Base-by-base conservation (phyloP, 495 filamentous ascomycete genomes). In the Neurospora sp. region DNA sequence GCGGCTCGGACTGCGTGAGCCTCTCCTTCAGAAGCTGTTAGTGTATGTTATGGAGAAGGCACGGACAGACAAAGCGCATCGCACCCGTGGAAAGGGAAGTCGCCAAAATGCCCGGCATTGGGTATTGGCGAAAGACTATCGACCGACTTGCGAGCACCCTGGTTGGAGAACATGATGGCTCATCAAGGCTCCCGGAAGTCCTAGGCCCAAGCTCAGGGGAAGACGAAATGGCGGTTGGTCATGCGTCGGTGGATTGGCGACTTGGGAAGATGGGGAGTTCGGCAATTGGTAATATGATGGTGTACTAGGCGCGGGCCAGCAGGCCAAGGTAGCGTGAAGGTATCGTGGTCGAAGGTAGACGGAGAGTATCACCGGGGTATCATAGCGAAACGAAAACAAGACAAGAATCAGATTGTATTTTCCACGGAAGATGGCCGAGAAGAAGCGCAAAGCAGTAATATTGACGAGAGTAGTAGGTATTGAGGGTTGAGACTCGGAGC, bases 131-230 rank as follows among this genome's bases (percentile, higher is more conserved):
- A 85, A 77, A 92, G 80, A 76, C 88, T 92, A 79, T 93, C 91
- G 74, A 90, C 85, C 74, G 91, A 93, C 81, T 89, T 90, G 79
- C 90, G 89, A 73, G 88, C 89, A 72, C 83, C 86, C 72, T 85
- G 79, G 73, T 82, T 85, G 73, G 89, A 87, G 78, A 87, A 89
- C 91, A 94, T 94, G 79, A 80, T 85, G 76, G 40, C 71, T 71
- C 77, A 72, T 73, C 71, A 70, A 72, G 74, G 44, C 73, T 77
- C 74, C 78, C 78, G 22, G 53, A 65, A 65, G 53, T 65, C 53
- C 53, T 65, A 65, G 53, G 44, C 70, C 42, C 40, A 17, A 71
- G 70, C 70, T 71, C 31, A 44, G 35, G 70, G 22, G 35, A 44
- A 31, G 42, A 71, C 70, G 42, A 17, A 38, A 65, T 59, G 70